These are phyloP conservation scores for Astrocystis sublimbata DNA, from an alignment of 495 filamentous ascomycete genomes.

Conservation along the genomic window DNA sequence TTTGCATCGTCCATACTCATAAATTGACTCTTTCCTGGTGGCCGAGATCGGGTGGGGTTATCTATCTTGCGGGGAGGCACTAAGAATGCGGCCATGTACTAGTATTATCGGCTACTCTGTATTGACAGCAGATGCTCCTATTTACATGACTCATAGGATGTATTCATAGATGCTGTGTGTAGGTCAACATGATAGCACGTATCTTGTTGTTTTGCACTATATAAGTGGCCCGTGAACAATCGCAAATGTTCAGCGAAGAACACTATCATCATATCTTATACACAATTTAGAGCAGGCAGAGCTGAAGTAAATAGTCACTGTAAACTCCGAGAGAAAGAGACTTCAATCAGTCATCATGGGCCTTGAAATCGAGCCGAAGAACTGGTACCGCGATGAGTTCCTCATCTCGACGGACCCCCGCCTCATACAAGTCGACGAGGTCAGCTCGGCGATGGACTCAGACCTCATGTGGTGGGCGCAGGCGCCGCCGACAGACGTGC, in stretches of 20 bases:
- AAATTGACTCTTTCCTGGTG: neutral
- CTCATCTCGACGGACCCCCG: constrained; percentile 53
- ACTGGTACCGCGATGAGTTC: constrained; percentile 39
- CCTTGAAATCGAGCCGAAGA: constrained; percentile 24
- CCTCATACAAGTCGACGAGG: constrained; percentile 48
- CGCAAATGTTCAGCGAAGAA: too few relatives aligned
- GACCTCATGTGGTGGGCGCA: constrained; percentile 60
- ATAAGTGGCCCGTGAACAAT: too few relatives aligned
- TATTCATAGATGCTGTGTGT: too few relatives aligned
- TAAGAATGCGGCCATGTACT: neutral
- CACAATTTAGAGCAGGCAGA: neutral
- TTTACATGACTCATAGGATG: neutral
- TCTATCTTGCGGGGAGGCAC: neutral
- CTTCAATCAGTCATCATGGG: constrained; percentile 20
- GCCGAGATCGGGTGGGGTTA: neutral
- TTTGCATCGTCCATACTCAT: neutral
- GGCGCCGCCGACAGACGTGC: constrained; percentile 36
- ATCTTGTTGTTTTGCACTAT: too few relatives aligned
- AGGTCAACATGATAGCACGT: too few relatives aligned
- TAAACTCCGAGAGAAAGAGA: neutral
- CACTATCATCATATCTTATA: too few relatives aligned
- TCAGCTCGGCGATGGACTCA: constrained; percentile 53
- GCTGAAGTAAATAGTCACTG: neutral
- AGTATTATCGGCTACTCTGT: neutral
- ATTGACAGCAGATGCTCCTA: neutral